These are phyloP conservation scores for Centaurea solstitialis DNA, from an alignment of 129 eudicot species.

Conservation along the genomic window DNA sequence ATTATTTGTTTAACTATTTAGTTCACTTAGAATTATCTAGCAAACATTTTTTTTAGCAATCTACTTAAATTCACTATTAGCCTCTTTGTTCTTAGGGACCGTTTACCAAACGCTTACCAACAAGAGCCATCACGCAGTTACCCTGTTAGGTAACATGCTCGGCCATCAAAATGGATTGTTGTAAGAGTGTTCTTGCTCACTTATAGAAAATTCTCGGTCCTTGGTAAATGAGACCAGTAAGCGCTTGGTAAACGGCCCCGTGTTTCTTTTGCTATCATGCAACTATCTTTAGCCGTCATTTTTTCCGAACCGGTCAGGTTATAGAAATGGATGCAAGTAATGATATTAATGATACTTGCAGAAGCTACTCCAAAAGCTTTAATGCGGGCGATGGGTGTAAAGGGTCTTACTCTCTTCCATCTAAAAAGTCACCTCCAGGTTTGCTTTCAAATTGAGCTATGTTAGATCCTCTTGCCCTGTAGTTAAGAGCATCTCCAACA, in stretches of 20 bases:
- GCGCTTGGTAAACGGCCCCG: neutral
- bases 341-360: conserved; percentile 23
- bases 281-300: neutral
- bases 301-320: neutral
- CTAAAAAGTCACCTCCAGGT: conserved; percentile 71
- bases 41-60: too few species aligned
- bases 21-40: too few species aligned
- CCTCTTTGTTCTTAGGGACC: too few species aligned
- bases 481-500: neutral
- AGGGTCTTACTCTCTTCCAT: conserved; percentile 61
- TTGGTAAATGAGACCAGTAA: too few species aligned
- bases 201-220: too few species aligned
- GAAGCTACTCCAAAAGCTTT: conserved; percentile 71
- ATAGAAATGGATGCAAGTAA: neutral
- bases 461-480: neutral
- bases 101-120: neutral
- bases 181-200: too few species aligned
- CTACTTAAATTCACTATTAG: too few species aligned
- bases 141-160: neutral
- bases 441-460: neutral
- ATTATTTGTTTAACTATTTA: too few species aligned
- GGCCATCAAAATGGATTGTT: too few species aligned
- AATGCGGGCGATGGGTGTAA: conserved; percentile 67
- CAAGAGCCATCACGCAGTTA: neutral
- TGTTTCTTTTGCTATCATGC: neutral